Percentiles rank a stretch among this genome's conserved stretches.
These are phyloP conservation scores for Pyricularia pennisetigena DNA, from an alignment of 2,329 filamentous ascomycete genomes.

Conservation along the genomic window DNA sequence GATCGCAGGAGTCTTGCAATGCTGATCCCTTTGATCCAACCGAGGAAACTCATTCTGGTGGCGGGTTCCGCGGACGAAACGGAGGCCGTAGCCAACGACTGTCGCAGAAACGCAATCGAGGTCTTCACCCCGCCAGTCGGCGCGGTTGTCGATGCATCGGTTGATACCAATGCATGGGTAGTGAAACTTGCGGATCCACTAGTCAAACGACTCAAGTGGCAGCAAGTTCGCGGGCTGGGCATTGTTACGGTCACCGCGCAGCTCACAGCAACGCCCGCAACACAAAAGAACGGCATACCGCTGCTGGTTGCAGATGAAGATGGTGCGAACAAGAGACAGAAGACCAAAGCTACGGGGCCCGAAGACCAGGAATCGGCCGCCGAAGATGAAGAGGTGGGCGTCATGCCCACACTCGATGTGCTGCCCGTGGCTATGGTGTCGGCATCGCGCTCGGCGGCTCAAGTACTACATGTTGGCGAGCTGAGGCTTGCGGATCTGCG, in stretches of 20 bases:
- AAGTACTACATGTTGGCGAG: conserved; percentile 91
- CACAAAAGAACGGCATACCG: conserved; percentile 32
- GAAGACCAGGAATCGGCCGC: conserved; percentile 15
- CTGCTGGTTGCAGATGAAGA: conserved; percentile 22
- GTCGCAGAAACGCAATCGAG: conserved; percentile 32
- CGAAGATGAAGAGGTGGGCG: conserved; percentile 11
- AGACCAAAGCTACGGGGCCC: conserved; percentile 13
- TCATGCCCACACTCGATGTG: conserved; percentile 41
- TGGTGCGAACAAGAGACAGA: conserved; percentile 37
- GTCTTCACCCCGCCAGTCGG: conserved; percentile 79
- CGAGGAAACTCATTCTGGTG: conserved; percentile 88
- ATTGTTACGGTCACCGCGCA: conserved; percentile 87
- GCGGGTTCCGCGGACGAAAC: conserved; percentile 76
- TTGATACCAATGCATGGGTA: conserved; percentile 96
- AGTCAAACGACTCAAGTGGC: conserved; percentile 85
- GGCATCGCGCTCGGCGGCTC: conserved; percentile 65
- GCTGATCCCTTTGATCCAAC: conserved; percentile 87
- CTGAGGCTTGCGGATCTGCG: conserved; percentile 80
- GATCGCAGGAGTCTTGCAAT: conserved; percentile 91
- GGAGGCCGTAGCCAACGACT: conserved; percentile 52
- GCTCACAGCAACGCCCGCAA: conserved; percentile 30
- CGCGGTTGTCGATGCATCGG: conserved; percentile 72
- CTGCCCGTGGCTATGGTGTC: conserved; percentile 53
- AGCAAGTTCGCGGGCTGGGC: conserved; percentile 79
- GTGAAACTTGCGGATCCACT: conserved; percentile 81